These are phyloP conservation scores for Fusarium mexicanum DNA, from an alignment of 2,329 filamentous ascomycete species.

Conservation along the genomic window DNA sequence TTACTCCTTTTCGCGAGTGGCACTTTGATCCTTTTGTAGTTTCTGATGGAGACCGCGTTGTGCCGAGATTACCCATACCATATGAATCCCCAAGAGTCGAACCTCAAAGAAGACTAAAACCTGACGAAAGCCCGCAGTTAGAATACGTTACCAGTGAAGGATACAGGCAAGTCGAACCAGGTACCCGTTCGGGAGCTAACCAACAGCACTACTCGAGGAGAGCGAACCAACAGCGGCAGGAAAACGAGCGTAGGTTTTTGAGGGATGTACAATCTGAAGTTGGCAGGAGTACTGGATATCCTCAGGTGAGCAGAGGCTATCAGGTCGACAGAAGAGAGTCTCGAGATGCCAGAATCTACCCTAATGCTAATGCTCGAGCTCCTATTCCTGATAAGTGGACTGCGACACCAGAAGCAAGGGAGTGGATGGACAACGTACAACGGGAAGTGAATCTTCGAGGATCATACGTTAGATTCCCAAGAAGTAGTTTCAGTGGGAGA, in stretches of 20 bases:
- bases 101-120: not conserved
- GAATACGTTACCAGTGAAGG: not conserved
- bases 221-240: not conserved
- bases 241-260: not conserved
- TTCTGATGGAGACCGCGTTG: not conserved
- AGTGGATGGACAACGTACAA: not conserved
- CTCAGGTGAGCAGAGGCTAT: not conserved
- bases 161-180: not conserved
- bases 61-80: rapidly evolving
- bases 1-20: not conserved
- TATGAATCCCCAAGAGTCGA: not conserved
- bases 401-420: not conserved
- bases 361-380: not conserved
- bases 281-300: not conserved
- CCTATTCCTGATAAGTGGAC: not conserved
- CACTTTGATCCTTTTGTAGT: not conserved
- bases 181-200: not conserved
- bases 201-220: not conserved
- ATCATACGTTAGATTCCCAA: not conserved
- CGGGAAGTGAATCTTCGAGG: not conserved
- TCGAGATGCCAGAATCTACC: not conserved
- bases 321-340: not conserved
- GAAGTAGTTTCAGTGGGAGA: not conserved
- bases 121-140: not conserved
- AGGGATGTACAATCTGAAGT: not conserved